phyloP scores from a whole-genome alignment of 148 eudicot species.

The Heliosperma pusillum region DNA sequence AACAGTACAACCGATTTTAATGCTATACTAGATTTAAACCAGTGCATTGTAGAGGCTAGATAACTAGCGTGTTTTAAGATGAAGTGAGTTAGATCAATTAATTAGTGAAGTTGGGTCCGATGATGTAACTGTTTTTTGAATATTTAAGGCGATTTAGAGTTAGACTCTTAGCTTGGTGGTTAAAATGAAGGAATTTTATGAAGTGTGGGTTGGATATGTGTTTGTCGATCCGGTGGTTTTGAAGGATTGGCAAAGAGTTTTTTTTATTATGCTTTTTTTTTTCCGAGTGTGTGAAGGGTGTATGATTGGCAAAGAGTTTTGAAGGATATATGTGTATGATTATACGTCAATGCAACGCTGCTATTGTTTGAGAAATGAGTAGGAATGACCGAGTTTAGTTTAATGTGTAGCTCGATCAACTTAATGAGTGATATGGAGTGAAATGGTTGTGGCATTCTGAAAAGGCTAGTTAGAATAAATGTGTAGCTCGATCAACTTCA shows the following conservation, averaged over 20 bases:
- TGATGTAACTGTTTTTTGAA: no score
- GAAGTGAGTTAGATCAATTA: no score
- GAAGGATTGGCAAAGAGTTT: no score
- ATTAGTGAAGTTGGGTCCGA: no score
- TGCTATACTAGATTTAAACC: background rate
- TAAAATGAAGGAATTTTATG: no score
- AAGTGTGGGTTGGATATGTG: background rate
- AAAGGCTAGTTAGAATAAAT: background rate
- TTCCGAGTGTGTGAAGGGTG: no score
- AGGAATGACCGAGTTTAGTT: background rate
- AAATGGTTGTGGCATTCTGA: background rate
- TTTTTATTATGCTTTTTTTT: background rate
- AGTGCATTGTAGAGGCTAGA: no score
- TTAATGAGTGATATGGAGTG: background rate
- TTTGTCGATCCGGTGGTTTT: background rate
- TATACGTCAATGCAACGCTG: background rate
- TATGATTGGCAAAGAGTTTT: background rate
- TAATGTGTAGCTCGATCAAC: background rate
- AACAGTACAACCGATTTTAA: background rate
- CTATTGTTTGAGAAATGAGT: background rate
- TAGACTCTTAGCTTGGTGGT: no score
- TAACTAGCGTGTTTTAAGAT: no score
- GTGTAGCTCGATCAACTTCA: background rate
- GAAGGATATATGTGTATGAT: background rate
- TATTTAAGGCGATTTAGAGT: no score